Conservation (phyloP, 441 rosid species). For the Populus tomentosa region DNA sequence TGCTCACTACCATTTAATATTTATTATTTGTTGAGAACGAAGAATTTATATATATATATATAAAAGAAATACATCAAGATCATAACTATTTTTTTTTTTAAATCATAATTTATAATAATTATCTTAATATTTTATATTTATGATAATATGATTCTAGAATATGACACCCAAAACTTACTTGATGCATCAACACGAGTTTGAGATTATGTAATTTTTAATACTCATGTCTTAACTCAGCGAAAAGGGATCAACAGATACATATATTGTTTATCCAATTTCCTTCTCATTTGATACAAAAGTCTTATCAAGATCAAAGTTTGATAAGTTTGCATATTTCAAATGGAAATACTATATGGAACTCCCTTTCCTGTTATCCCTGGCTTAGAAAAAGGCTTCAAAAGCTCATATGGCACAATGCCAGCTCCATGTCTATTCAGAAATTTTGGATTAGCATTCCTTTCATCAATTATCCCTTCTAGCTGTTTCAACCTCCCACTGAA, state of each 20-base stretch:
- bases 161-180: too few species aligned
- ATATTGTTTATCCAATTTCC: neutral
- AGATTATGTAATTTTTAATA: too few species aligned
- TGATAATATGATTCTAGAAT: too few species aligned
- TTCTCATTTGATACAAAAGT: neutral
- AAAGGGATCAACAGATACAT: neutral
- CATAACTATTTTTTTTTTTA: too few species aligned
- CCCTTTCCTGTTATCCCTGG: constrained; percentile 54
- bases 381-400: constrained; percentile 48
- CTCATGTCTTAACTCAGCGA: neutral
- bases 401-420: constrained; percentile 39
- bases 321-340: constrained; percentile 8
- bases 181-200: too few species aligned
- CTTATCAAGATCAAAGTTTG: neutral
- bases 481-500: constrained; percentile 39
- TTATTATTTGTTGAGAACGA: too few species aligned
- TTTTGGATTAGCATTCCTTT: constrained; percentile 25
- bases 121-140: too few species aligned
- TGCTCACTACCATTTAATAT: too few species aligned
- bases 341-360: constrained; percentile 46
- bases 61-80: too few species aligned
- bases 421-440: constrained; percentile 48
- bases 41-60: too few species aligned
- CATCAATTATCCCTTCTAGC: constrained; percentile 38
- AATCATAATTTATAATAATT: too few species aligned